Evolutionary conservation across 192 early-diverging fungal species (phyloP).

Genomic region (Diversispora epigaea): DNA sequence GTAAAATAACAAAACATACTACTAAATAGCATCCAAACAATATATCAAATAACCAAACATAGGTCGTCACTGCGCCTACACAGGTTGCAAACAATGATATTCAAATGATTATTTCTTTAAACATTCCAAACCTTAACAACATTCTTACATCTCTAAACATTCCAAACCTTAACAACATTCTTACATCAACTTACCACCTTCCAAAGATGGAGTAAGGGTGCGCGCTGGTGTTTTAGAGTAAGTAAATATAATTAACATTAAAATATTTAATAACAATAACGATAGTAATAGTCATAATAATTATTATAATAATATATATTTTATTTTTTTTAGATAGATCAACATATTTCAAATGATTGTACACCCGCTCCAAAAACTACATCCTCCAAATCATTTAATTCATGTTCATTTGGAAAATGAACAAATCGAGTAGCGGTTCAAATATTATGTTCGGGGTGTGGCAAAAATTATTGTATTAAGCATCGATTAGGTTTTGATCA

Average conservation of each 20-base stretch:
- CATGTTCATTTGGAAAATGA: conserved; percentile 65
- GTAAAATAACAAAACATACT: no score
- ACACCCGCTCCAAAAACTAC: no score
- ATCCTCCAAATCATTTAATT: conserved; percentile 53
- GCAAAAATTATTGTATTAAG: no score
- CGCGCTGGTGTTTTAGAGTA: conserved; percentile 59
- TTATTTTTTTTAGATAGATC: no score
- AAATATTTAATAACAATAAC: no score
- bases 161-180: conserved; percentile 63
- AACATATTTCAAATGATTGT: no score
- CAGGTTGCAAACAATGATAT: conserved; percentile 56
- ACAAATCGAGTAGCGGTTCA: conserved; percentile 65
- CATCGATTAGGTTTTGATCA: conserved; percentile 78
- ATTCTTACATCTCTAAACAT: conserved; percentile 62
- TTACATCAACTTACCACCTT: conserved; percentile 58
- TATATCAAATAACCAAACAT: no score
- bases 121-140: no score
- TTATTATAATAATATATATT: no score
- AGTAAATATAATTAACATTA: not conserved
- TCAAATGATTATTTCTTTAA: no score
- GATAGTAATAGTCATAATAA: no score
- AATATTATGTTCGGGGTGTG: conserved; percentile 66
- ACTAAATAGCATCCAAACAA: no score
- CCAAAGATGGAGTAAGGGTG: conserved; percentile 62
- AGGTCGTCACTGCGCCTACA: conserved; percentile 66